Base-by-base conservation (phyloP, 2,329 filamentous ascomycete species). In the Cytospora leucostoma region DNA sequence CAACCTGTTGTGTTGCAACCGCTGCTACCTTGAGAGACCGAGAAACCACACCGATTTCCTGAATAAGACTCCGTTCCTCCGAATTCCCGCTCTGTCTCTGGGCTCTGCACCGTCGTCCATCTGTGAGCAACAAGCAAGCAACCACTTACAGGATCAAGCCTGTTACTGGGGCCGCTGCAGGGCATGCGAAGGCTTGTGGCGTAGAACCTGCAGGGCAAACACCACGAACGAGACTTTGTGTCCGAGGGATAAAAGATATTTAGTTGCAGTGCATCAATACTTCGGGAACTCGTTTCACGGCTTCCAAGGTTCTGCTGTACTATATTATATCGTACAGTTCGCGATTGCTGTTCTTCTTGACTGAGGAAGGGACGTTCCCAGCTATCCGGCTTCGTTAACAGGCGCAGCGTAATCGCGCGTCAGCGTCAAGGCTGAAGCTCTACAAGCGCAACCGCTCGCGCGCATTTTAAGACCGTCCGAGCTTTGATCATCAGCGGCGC, bases 331-430 rank as follows among this genome's bases (percentile, higher is more conserved):
- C 56, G 63, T 64, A 62, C 66, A 65, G 67, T 59, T 47, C 13
- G 51, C 51, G 51, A 61, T 55, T 50, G 38, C 49, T 55, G 33
- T 52, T 56, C 59, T 57, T 47, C 10, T 21, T 11, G 8, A n/a
- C n/a, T 19, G n/a, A 21, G 4, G 44, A 21, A 47, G n/a, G 44
- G 44, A 12, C 7, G 44, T 47, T 47, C 44, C 38, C 32, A 55
- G 50, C 27, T 27, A 44, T 44, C 38, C 38, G 38, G 38, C n/a
- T 66, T 70, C 72, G 70, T 66, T 70, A 69, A 72, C 75, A 77
- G 74, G 71, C 75, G 75, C 74, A 77, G 72, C 72, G 72, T 78
- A 79, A 79, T 79, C 77, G 77, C 77, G 77, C 77, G 77, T 78
- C 72, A 78, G 78, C 68, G 62, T 69, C 74, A 78, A 78, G 19